Evolutionary conservation across 192 early-diverging fungal genomes (phyloP), one percentile per base, ranked within the genome.

Genomic region (Coemansia sp.): DNA sequence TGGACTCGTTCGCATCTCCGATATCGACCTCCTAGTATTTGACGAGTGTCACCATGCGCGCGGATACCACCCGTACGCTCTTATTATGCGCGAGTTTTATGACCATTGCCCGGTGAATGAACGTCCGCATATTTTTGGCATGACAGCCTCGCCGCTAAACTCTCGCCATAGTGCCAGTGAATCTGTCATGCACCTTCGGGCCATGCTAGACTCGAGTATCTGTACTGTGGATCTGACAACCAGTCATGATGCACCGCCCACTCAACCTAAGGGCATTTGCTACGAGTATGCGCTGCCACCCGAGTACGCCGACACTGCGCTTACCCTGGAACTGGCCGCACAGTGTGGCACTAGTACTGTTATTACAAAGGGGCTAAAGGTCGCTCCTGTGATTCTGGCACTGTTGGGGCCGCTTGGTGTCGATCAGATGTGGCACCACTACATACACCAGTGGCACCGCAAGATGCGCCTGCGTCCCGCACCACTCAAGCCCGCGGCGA

Each of bases 31-130:
- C 62, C 80, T 98, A 7, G 87, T 98, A n/a, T 94, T 98, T 85
- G 97, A 98, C 76, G 97, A 98, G 75, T 94, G 92, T 61, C 97
- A 98, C 80, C 93, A 98, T 74, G 87, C 95, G 5, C 81, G 90
- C 20, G 88, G 89, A 66, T 84, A 87, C 36, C 91, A 94, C 68
- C 89, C 90, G 0, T 95, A 92, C 77, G 85, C 90, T 62, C 73
- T 90, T 22, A 89, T 97, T 29, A 94, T 98, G 91, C 85, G 86
- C 43, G 88, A 92, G 60, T 94, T 95, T 73, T 97, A 96, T 75
- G 68, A 83, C 46, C 70, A 74, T n/a, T 80, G 79, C 24, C 78
- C 77, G 0, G 70, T 68, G 3, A 65, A 66, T 5, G 63, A 81
- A 12, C 77, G 89, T 16, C 97, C 97, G 12, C 90, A 89, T 47